Percentiles rank a stretch among this genome's conserved stretches.
phyloP scores from a whole-genome alignment of 1,284 basidiomycete species.

The Sporisorium exsertum region DNA sequence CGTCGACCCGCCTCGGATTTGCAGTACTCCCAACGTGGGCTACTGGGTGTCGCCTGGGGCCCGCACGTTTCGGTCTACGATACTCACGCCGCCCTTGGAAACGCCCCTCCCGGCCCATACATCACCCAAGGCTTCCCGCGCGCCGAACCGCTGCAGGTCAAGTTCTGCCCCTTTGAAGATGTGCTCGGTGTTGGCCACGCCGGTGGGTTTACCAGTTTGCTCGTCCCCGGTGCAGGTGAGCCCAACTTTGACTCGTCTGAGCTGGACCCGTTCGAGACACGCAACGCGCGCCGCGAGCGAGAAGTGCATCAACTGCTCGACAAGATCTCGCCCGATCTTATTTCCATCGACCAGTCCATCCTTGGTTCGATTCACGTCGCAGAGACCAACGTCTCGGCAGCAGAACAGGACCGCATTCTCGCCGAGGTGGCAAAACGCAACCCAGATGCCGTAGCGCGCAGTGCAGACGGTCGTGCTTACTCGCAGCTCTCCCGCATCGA shows the following conservation, averaged over 20 bases:
- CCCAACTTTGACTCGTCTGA: conserved; percentile 93
- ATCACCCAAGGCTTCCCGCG: conserved; percentile 63
- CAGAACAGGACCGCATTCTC: conserved; percentile 71
- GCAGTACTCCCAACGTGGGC: conserved; percentile 77
- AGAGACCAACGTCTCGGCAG: conserved; percentile 81
- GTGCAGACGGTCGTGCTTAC: conserved; percentile 64
- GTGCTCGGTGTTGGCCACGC: conserved; percentile 80
- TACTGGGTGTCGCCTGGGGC: conserved; percentile 85
- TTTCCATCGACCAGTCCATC: conserved; percentile 87
- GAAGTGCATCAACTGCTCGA: conserved; percentile 92
- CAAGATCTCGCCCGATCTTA: conserved; percentile 95
- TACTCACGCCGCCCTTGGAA: conserved; percentile 49
- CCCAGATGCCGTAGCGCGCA: conserved; percentile 30
- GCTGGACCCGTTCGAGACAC: conserved; percentile 93
- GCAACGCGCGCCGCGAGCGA: conserved; percentile 83
- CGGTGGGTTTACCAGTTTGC: conserved; percentile 82
- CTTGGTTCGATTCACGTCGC: conserved; percentile 64
- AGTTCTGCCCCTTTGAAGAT: conserved; percentile 87
- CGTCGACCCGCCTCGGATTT: conserved; percentile 71
- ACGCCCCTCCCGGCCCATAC: conserved; percentile 73
- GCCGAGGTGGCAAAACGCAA: conserved; percentile 27
- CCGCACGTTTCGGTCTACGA: conserved; percentile 77
- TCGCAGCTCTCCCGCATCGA: conserved; percentile 60
- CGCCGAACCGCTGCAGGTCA: conserved; percentile 78
- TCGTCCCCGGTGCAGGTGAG: conserved; percentile 92